Evolutionary conservation across 2,329 filamentous ascomycete genomes (phyloP).

Genomic region (Neonectria hederae): DNA sequence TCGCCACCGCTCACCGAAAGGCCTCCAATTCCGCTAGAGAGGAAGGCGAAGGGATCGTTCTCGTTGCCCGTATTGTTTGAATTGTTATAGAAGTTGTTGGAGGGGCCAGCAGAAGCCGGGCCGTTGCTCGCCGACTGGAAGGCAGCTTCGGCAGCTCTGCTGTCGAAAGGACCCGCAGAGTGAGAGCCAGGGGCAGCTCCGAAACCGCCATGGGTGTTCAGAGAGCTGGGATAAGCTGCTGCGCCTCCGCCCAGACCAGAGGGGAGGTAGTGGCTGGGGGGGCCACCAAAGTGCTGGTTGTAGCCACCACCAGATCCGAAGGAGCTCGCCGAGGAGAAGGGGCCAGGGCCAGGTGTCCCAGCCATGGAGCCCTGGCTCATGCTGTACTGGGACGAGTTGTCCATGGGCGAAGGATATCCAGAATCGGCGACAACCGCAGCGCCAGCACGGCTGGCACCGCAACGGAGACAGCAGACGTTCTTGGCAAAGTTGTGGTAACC

Average conservation of each 20-base stretch:
- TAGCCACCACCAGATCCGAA: constrained; percentile 74
- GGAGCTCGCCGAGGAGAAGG: constrained; percentile 75
- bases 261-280: constrained; percentile 89
- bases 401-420: constrained; percentile 90
- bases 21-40: constrained; percentile 76
- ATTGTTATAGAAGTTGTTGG: constrained; percentile 58
- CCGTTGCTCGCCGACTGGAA: constrained; percentile 91
- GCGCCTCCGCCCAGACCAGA: constrained; percentile 80
- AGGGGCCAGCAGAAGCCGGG: constrained; percentile 77
- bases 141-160: constrained; percentile 90
- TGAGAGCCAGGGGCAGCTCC: constrained; percentile 81
- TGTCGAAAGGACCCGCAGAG: constrained; percentile 88
- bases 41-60: constrained; percentile 82
- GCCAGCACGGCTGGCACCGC: constrained; percentile 91
- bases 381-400: constrained; percentile 81
- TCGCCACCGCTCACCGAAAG: constrained; percentile 76
- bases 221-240: constrained; percentile 76
- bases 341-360: constrained; percentile 80
- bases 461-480: constrained; percentile 97
- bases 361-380: constrained; percentile 91
- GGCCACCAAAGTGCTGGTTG: constrained; percentile 85
- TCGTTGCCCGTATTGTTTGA: constrained; percentile 74
- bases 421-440: constrained; percentile 95
- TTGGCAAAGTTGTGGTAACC: constrained; percentile 99
- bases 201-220: constrained; percentile 77